A percentile compares a stretch with the other conserved stretches of the same genome.
Evolutionary conservation across 345 rosid genomes (phyloP).

Genomic region (Kandelia obovata): DNA sequence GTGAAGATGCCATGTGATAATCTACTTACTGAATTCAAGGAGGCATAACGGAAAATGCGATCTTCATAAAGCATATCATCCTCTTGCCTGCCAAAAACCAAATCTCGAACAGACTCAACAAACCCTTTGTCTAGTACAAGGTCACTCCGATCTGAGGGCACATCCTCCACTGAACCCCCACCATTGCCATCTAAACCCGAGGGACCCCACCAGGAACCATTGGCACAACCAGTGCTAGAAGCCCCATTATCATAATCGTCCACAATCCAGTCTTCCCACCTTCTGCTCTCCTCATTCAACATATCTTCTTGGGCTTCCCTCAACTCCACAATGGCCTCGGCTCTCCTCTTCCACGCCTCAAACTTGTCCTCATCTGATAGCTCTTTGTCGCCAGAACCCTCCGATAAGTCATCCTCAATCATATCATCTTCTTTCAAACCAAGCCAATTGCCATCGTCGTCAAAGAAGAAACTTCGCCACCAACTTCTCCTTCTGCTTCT

Average conservation of each 20-base stretch:
- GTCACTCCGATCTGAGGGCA: conserved; percentile 29
- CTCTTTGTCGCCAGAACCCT: conserved; percentile 36
- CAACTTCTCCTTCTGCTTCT: conserved; percentile 53
- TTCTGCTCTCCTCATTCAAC: conserved; percentile 65
- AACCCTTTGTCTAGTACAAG: conserved; percentile 55
- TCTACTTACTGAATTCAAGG: conserved; percentile 66
- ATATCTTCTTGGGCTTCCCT: conserved; percentile 75
- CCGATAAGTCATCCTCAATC: conserved; percentile 33
- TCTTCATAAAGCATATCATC: conserved; percentile 90
- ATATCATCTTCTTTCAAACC: conserved; percentile 65
- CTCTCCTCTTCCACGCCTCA: conserved; percentile 91
- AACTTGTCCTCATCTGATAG: conserved; percentile 59
- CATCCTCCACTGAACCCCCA: conserved; percentile 24
- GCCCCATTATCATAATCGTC: conserved; percentile 33
- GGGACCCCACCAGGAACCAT: conserved; percentile 46
- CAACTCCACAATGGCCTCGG: conserved; percentile 83
- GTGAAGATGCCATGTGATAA: too few species aligned
- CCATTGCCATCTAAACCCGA: conserved; percentile 38
- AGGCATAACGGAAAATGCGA: conserved; percentile 79
- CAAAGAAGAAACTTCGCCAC: conserved; percentile 82
- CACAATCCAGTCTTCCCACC: conserved; percentile 95
- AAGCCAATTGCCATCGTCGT: conserved; percentile 86
- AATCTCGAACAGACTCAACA: conserved; percentile 62
- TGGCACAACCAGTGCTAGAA: not conserved
- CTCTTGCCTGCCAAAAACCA: conserved; percentile 69